Evolutionary conservation across 192 early-diverging fungal species (phyloP).

Genomic region (Spizellomyces sp.): DNA sequence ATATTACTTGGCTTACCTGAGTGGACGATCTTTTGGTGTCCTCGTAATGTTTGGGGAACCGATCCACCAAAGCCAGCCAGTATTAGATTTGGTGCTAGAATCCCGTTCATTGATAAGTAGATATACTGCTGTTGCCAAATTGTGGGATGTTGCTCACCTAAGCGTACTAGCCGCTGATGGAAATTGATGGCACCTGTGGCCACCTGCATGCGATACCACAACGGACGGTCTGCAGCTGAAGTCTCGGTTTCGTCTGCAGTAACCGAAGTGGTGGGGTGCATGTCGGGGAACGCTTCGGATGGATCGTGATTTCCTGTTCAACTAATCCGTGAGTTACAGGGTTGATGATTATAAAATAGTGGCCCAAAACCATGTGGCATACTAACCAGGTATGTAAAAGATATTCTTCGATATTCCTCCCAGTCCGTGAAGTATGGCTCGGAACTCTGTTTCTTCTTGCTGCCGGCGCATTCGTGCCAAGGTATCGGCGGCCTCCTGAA

Average conservation of each 20-base stretch:
- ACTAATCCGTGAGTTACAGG: neutral
- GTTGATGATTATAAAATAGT: neutral
- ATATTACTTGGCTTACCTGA: no score
- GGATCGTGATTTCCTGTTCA: conserved; percentile 34
- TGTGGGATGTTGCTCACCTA: conserved; percentile 1
- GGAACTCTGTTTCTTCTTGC: conserved; percentile 29
- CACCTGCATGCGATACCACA: conserved; percentile 28
- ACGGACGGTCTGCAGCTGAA: conserved; percentile 5
- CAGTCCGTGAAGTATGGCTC: conserved; percentile 9
- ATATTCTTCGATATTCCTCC: conserved; percentile 9
- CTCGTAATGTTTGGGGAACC: conserved; percentile 10
- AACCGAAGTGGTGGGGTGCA: conserved; percentile 1
- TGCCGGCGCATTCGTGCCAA: conserved; percentile 7
- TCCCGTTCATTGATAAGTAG: neutral
- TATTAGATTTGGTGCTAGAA: conserved; percentile 20
- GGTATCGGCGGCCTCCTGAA: conserved; percentile 10
- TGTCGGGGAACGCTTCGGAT: conserved; percentile 27
- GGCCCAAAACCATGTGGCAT: neutral
- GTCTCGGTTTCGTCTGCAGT: neutral
- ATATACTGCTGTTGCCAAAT: neutral
- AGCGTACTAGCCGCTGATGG: conserved; percentile 19
- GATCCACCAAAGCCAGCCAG: conserved; percentile 29
- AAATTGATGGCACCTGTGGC: conserved; percentile 23
- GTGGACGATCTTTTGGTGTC: neutral
- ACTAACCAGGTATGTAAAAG: conserved; percentile 29